Evolutionary conservation across 2,329 filamentous ascomycete species (phyloP).

Genomic region (Trichophyton mentagrophytes): DNA sequence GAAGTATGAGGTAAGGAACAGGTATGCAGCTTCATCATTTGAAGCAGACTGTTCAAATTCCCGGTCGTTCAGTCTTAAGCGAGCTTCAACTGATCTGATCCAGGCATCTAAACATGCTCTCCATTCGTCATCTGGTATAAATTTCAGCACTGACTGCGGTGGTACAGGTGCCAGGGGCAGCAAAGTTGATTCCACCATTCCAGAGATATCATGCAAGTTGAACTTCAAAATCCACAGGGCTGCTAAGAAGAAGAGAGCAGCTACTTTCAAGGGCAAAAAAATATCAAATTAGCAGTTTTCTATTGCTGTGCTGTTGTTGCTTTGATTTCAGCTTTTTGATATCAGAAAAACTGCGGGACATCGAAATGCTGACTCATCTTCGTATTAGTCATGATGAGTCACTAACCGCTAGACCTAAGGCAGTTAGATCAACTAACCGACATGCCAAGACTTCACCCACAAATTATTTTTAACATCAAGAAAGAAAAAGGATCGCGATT

Average conservation of each 20-base stretch:
- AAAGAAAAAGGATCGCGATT: background rate
- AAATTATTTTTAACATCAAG: background rate
- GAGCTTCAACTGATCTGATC: conserved; percentile 52
- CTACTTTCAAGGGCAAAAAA: background rate
- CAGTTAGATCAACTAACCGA: background rate
- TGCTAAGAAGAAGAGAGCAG: background rate
- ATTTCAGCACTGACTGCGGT: conserved; percentile 50
- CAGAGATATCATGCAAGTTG: background rate
- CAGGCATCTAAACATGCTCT: conserved; percentile 63
- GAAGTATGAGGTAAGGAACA: conserved; percentile 58
- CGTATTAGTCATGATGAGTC: background rate
- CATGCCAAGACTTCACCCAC: background rate
- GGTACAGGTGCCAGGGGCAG: conserved; percentile 72
- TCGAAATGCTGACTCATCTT: background rate
- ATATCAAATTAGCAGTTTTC: background rate
- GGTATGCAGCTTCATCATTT: conserved; percentile 46
- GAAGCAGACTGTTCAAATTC: conserved; percentile 42
- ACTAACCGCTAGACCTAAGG: background rate
- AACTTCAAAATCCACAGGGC: background rate
- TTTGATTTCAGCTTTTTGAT: background rate
- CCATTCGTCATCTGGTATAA: conserved; percentile 61
- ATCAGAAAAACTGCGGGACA: background rate
- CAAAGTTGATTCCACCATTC: background rate
- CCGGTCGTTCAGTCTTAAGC: conserved; percentile 46
- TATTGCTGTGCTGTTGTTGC: background rate